Evolutionary conservation across 108 stramenopile species (phyloP).

Genomic region (Fragilariopsis cylindrus): DNA sequence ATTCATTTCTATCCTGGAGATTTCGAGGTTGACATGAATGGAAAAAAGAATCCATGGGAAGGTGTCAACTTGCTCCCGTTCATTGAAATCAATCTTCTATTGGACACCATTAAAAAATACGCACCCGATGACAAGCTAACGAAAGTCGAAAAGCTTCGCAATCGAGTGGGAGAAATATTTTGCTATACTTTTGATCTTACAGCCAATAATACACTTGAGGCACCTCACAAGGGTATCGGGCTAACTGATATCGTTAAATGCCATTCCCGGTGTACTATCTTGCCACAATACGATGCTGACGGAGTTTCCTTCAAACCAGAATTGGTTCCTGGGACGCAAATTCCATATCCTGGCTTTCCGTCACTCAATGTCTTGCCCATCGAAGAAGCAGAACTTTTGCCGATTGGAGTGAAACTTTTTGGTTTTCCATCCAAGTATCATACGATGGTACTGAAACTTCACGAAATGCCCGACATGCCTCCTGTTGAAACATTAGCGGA

Average conservation of each 20-base stretch:
- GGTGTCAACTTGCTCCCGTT: slow-evolving; percentile 98
- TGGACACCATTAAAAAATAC: slow-evolving; percentile 67
- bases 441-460: slow-evolving; percentile 79
- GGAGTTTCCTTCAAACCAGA: slow-evolving; percentile 79
- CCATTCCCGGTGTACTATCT: slow-evolving; percentile 62
- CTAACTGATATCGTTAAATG: slow-evolving; percentile 80
- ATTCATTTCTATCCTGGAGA: slow-evolving; percentile 91
- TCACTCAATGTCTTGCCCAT: slow-evolving; percentile 90
- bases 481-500: slow-evolving; percentile 65
- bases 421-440: slow-evolving; percentile 89
- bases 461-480: slow-evolving; percentile 69
- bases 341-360: slow-evolving; percentile 93
- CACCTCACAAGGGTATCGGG: slow-evolving; percentile 83
- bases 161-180: slow-evolving; percentile 74
- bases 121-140: slow-evolving; percentile 81
- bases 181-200: slow-evolving; percentile 81
- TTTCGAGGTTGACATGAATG: slow-evolving; percentile 98
- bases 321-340: slow-evolving; percentile 76
- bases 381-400: slow-evolving; percentile 53
- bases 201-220: slow-evolving; percentile 69
- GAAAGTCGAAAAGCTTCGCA: slow-evolving; percentile 75
- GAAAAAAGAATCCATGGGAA: slow-evolving; percentile 99
- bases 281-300: slow-evolving; percentile 63
- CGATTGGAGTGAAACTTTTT: slow-evolving; percentile 83
- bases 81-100: slow-evolving; percentile 89